Evolutionary conservation across 192 early-diverging fungal species (phyloP), one percentile per base, ranked within the genome.

Genomic region (Lobosporangium transversale): DNA sequence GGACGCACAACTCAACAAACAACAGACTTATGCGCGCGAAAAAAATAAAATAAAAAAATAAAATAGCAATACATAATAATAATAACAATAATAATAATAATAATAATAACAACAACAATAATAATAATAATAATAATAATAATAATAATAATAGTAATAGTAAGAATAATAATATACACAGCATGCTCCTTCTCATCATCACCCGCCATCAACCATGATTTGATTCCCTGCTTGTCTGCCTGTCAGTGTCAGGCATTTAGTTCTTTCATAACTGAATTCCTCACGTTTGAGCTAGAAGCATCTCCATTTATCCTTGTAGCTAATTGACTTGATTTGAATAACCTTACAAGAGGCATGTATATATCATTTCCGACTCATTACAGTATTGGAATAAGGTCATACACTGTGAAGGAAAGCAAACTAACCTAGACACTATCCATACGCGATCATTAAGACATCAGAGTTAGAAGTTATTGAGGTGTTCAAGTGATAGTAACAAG

Each of bases 401-500:
- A 40, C 37, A 40, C 37, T 40, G 14, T 40, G 14, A 40, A 40
- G 37, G 14, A 40, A 7, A 40, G 14, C 8, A 40, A 7, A 7
- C 37, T 14, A 14, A 7, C 7, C 37, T 40, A 7, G 37, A 40
- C 37, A 40, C 37, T 14, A 40, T 14, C 14, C 37, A 40, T 40
- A 7, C 14, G 37, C 37, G 14, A 7, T 10, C 37, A n/a, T 21
- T 20, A 23, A 49, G 47, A 49, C 23, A 17, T 1, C 47, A 49
- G 21, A 8, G 47, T 10, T 23, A 23, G 47, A n/a, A n/a, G n/a
- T n/a, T 49, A 17, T 9, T 2, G 9, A 23, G 18, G 21, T 23
- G 47, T 23, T 49, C 47, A n/a, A 12, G 12, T 31, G 53, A 4
- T 58, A 67, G 65, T 67, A 67, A 67, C 58, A 11, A 33, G 65